Percentiles rank a stretch among this genome's conserved stretches.
Conservation (phyloP, 2,329 filamentous ascomycete species). For the Nannizzia gypsea region DNA sequence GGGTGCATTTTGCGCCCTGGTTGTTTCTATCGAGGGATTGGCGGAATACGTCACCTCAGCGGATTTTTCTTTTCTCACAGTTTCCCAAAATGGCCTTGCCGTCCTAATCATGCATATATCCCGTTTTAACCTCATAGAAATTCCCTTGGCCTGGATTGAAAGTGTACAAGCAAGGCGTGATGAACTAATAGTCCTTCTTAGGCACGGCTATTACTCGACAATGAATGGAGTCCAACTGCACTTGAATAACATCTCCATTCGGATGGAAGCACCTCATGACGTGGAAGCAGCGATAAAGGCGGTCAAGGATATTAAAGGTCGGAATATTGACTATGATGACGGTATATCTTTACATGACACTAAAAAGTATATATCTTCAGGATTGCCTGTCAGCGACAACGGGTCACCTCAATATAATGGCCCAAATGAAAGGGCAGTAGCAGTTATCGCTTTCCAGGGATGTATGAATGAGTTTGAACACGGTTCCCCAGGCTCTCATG, state of each 20-base stretch:
- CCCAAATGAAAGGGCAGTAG: neutral
- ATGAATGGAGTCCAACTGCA: neutral
- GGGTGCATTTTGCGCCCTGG: neutral
- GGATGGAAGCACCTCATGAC: neutral
- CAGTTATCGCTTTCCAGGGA: neutral
- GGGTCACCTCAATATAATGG: too few relatives aligned
- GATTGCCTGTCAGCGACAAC: neutral
- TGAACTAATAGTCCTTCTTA: neutral
- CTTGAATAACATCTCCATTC: neutral
- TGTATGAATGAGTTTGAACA: neutral
- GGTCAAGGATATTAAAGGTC: neutral
- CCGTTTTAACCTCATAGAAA: constrained; percentile 5
- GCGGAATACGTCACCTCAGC: neutral
- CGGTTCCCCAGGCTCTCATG: neutral
- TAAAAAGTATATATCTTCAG: neutral
- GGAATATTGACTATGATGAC: neutral
- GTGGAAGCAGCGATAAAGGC: neutral
- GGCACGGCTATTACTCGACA: neutral
- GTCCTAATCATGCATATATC: neutral
- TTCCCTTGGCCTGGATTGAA: neutral
- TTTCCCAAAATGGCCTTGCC: neutral
- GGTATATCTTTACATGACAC: neutral
- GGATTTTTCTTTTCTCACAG: neutral
- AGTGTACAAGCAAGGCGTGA: neutral
- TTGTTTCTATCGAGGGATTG: neutral